Evolutionary conservation across 73 alveolate species (phyloP), one percentile per base, ranked within the genome.

Genomic region (Diophrys sp.): DNA sequence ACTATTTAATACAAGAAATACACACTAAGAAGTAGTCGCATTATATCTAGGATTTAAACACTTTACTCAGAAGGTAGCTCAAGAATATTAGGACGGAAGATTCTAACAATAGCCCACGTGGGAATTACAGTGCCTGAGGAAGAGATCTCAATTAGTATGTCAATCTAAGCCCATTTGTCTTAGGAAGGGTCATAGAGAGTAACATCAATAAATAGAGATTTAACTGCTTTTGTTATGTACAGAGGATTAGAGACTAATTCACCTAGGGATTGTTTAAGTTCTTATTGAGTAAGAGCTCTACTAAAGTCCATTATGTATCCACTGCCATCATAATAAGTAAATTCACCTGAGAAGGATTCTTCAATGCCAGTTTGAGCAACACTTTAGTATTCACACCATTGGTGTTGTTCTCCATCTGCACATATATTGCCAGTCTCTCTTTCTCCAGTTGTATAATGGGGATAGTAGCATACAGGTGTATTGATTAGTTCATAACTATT

Each of bases 81-180:
- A 26, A 68, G 11, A 24, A 68, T 31, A 68, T 68, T 68, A 23
- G 75, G 75, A n/a, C 29, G 23, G 24, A 25, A 68, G 75, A 31
- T 55, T 28, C 34, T 28, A 2, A 55, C 26, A 2, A 26, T 23
- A 24, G 18, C 1, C 2, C 29, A 68, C 2, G 75, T 23, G 55
- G 75, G 75, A 18, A 28, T 5, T 25, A 68, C 29, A 28, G 31
- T 5, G 2, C 75, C 75, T 11, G 75, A 18, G 44, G 31, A 2
- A 23, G 75, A 68, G 8, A 68, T 23, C 75, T 68, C 75, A 68
- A 68, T 29, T 2, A 68, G 75, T 55, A 68, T 68, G 24, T 68
- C 75, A 68, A 31, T 28, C 1, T 31, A n/a, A 68, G 29, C 75
- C 75, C 75, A 68, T 5, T 23, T 18, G 24, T 68, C 75, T 2